These are phyloP conservation scores for Ustilago trichophora DNA, from an alignment of 1,284 basidiomycete genomes.

Conservation along the genomic window DNA sequence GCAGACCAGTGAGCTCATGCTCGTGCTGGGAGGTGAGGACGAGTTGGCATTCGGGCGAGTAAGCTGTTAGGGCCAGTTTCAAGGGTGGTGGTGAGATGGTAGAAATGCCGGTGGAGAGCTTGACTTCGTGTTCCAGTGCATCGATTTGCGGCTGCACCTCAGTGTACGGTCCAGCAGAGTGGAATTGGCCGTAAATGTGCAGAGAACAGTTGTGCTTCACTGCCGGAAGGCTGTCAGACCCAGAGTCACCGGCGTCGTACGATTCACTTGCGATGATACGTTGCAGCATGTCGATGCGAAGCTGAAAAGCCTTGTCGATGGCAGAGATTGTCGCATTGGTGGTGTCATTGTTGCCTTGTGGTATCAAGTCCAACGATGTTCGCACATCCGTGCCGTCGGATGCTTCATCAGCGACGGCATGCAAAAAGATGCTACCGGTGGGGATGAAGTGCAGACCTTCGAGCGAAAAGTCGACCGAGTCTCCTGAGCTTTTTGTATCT, in stretches of 20 bases:
- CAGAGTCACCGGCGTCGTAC: no score
- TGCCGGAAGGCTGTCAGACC: no score
- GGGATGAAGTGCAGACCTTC: slow-evolving; percentile 48
- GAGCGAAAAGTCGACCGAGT: slow-evolving; percentile 49
- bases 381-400: slow-evolving; percentile 26
- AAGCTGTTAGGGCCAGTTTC: slow-evolving; percentile 47
- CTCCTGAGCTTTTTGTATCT: not conserved
- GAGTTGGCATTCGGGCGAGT: slow-evolving; percentile 65
- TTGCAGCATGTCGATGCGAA: slow-evolving; percentile 50
- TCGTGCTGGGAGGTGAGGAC: not conserved
- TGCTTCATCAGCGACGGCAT: slow-evolving; percentile 17
- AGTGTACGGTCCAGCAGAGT: slow-evolving; percentile 38
- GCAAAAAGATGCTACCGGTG: slow-evolving; percentile 30
- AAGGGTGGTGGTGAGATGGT: slow-evolving; percentile 43
- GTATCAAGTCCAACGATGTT: slow-evolving; percentile 25
- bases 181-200: slow-evolving; percentile 60
- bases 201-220: slow-evolving; percentile 62
- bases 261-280: slow-evolving; percentile 36
- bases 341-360: slow-evolving; percentile 17
- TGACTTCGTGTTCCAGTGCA: slow-evolving; percentile 61
- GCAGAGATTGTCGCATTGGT: slow-evolving; percentile 46
- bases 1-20: slow-evolving; percentile 29
- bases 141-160: slow-evolving; percentile 33
- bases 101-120: slow-evolving; percentile 54
- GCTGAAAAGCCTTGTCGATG: slow-evolving; percentile 55